Conservation (phyloP, 192 early-diverging fungal species). For the Thamnidium elegans region DNA sequence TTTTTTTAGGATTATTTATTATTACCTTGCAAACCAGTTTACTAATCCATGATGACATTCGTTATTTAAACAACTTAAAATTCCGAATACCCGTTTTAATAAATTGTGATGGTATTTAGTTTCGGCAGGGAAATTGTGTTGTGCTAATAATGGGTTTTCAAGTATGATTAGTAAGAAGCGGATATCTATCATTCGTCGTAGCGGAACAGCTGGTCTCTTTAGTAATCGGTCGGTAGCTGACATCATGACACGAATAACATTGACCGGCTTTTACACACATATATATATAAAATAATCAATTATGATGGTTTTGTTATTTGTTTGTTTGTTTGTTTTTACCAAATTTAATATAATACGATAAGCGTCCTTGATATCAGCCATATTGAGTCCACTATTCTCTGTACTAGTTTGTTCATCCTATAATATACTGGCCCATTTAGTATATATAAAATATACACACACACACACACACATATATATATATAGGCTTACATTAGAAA, state of each 20-base stretch:
- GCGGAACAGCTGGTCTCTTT: conserved; percentile 56
- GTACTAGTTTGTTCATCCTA: conserved; percentile 47
- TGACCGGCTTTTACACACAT: conserved; percentile 42
- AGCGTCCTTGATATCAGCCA: conserved; percentile 61
- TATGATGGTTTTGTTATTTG: neutral
- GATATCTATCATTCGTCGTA: conserved; percentile 55
- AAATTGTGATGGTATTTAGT: conserved; percentile 83
- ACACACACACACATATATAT: too few species aligned
- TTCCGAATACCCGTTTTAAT: conserved; percentile 74
- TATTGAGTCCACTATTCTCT: conserved; percentile 56
- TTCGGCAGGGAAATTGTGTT: conserved; percentile 74
- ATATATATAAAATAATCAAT: neutral
- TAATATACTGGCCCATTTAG: neutral
- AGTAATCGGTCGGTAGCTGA: conserved; percentile 65
- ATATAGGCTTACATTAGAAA: conserved; percentile 39
- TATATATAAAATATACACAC: neutral
- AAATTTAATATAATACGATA: conserved; percentile 61
- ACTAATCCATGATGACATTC: conserved; percentile 86
- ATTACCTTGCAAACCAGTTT: conserved; percentile 74
- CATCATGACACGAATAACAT: conserved; percentile 73
- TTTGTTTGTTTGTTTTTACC: conserved; percentile 28
- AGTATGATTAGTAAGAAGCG: conserved; percentile 77
- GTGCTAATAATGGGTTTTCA: conserved; percentile 77
- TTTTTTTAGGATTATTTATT: neutral
- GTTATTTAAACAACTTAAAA: conserved; percentile 78